These are phyloP conservation scores for Fraxinus ornus DNA, from an alignment of 305 asterid genomes.

Conservation along the genomic window DNA sequence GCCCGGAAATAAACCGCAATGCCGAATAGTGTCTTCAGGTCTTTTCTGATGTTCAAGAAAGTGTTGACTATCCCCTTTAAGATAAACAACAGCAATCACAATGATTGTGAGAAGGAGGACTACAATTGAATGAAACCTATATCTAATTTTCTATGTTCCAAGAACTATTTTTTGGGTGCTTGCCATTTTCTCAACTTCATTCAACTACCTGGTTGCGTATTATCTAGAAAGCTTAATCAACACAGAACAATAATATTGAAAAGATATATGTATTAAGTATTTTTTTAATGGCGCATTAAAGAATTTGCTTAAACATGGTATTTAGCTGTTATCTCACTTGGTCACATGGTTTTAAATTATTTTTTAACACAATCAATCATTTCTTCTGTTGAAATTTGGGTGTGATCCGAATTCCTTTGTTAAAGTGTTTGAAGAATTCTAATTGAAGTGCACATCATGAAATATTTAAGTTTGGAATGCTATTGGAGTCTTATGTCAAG, in stretches of 20 bases:
- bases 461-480: too few relatives aligned
- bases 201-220: background rate
- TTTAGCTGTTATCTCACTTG: background rate
- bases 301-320: background rate
- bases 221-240: background rate
- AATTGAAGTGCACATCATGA: too few relatives aligned
- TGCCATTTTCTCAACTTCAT: background rate
- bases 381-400: too few relatives aligned
- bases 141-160: slow-evolving; percentile 18
- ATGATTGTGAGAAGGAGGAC: slow-evolving; percentile 13
- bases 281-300: too few relatives aligned
- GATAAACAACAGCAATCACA: slow-evolving; percentile 23
- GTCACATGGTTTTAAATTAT: background rate
- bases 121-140: slow-evolving; percentile 16
- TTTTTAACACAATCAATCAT: too few relatives aligned
- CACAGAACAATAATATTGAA: background rate
- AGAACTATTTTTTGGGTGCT: background rate
- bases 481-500: too few relatives aligned
- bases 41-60: background rate
- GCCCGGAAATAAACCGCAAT: slow-evolving; percentile 34
- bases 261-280: too few relatives aligned
- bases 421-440: too few relatives aligned
- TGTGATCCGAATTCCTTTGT: too few relatives aligned
- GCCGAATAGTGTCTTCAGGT: background rate
- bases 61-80: background rate